These are phyloP conservation scores for Alternaria sp. DNA, from an alignment of 2,329 filamentous ascomycete species.

Conservation along the genomic window DNA sequence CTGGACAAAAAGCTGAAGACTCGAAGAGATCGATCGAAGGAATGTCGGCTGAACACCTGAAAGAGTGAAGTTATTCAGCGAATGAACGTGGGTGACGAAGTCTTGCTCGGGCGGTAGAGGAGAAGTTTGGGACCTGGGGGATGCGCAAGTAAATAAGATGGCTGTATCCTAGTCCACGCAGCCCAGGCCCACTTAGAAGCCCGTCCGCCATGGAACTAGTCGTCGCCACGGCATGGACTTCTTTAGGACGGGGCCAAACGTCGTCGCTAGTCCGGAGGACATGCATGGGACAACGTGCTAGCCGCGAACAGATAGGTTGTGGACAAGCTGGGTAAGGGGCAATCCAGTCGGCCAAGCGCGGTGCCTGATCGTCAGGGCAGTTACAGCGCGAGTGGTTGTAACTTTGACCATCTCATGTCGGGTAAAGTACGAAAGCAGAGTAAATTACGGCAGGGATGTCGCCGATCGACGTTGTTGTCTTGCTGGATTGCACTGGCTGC, in stretches of 20 bases:
- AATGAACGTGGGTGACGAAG: conserved; percentile 49
- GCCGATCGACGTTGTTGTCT: conserved; percentile 25
- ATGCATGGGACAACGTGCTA: conserved; percentile 35
- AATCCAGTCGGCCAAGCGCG: conserved; percentile 40
- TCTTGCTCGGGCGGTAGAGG: conserved; percentile 49
- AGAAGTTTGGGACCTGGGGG: conserved; percentile 41
- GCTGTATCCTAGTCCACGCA: conserved; percentile 37
- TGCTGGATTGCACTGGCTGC: conserved; percentile 20
- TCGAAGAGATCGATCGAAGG: conserved; percentile 38
- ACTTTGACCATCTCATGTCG: conserved; percentile 35
- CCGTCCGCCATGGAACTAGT: conserved; percentile 46
- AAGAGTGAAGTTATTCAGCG: conserved; percentile 54
- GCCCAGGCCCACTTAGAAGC: conserved; percentile 41
- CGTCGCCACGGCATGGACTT: conserved; percentile 43
- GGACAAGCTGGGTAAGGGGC: conserved; percentile 30
- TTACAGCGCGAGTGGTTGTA: conserved; percentile 33
- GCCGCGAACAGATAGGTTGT: conserved; percentile 31
- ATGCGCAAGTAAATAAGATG: conserved; percentile 49
- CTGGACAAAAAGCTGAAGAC: conserved; percentile 28
- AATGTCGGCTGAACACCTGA: conserved; percentile 51
- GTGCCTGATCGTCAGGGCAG: conserved; percentile 46
- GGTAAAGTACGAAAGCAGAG: conserved; percentile 40
- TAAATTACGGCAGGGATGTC: conserved; percentile 40
- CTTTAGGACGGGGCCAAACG: conserved; percentile 44
- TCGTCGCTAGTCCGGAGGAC: conserved; percentile 43